phyloP scores from a whole-genome alignment of 202 grass and related monocot genomes.

The Miscanthus sacchariflorus region DNA sequence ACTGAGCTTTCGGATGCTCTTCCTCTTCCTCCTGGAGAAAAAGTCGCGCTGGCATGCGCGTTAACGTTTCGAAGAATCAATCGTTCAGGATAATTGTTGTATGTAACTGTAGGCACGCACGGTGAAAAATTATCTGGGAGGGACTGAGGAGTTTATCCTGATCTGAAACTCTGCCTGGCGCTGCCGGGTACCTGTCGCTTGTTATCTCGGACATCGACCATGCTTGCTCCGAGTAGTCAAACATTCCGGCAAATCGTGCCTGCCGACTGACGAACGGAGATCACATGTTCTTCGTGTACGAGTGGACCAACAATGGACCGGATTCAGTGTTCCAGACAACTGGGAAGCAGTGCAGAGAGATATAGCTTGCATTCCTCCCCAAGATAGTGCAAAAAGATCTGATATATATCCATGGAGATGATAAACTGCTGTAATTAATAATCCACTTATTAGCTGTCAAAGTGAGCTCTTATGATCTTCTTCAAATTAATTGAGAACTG shows the following conservation, averaged over 20 bases:
- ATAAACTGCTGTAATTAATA: too few relatives aligned
- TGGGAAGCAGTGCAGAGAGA: not conserved
- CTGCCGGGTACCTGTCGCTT: slow-evolving; percentile 49
- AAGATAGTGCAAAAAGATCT: not conserved
- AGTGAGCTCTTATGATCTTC: not conserved
- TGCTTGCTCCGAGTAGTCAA: slow-evolving; percentile 48
- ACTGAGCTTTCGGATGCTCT: slow-evolving; percentile 25
- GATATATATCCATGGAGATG: too few relatives aligned
- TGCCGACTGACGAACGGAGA: slow-evolving; percentile 45
- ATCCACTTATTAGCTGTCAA: not conserved
- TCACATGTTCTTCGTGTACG: slow-evolving; percentile 42
- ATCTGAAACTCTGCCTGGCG: slow-evolving; percentile 1
- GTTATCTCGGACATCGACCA: slow-evolving; percentile 29
- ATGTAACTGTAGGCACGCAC: not conserved
- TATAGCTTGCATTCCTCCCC: too few relatives aligned
- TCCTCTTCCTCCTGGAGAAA: not conserved
- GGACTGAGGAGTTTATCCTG: slow-evolving; percentile 17
- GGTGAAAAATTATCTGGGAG: slow-evolving; percentile 24
- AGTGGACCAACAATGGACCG: not conserved
- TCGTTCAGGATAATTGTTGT: slow-evolving; percentile 1
- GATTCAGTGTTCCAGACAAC: not conserved
- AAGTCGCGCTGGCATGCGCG: slow-evolving; percentile 21
- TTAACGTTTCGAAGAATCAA: not conserved
- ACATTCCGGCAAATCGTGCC: slow-evolving; percentile 47
- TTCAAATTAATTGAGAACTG: not conserved